Percentiles rank a stretch among this genome's conserved stretches.
Conservation (phyloP, 2,329 filamentous ascomycete species). For the Kalaharituber pfeilii region DNA sequence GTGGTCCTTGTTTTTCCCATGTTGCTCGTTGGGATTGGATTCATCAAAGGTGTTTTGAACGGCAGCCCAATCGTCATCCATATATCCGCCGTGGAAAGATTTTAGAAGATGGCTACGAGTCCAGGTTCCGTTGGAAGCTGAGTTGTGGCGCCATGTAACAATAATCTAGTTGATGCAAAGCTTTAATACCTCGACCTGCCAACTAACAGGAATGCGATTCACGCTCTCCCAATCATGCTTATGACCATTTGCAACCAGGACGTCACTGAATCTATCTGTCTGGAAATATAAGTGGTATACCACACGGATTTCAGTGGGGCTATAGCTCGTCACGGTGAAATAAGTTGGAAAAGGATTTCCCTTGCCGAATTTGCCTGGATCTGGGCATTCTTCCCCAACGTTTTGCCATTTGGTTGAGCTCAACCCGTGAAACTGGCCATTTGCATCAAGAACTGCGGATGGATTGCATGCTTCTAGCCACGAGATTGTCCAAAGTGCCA, state of each 20-base stretch:
- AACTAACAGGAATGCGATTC: slow-evolving; percentile 8
- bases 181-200: not conserved
- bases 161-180: not conserved
- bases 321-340: not conserved
- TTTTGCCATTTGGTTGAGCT: too few species aligned
- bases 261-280: not conserved
- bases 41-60: slow-evolving; percentile 13
- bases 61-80: slow-evolving; percentile 6
- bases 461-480: too few species aligned
- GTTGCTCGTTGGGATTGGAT: slow-evolving; percentile 5
- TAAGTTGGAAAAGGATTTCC: too few species aligned
- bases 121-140: slow-evolving; percentile 4
- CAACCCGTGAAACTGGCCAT: too few species aligned
- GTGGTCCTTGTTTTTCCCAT: slow-evolving; percentile 9
- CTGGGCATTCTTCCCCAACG: too few species aligned
- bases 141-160: not conserved
- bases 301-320: not conserved
- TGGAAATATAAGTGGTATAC: not conserved
- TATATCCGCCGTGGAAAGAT: slow-evolving; percentile 10
- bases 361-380: too few species aligned
- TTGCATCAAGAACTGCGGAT: too few species aligned
- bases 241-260: not conserved
- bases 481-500: too few species aligned
- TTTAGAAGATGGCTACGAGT: slow-evolving; percentile 10
- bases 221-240: slow-evolving; percentile 11